These are phyloP conservation scores for Penicillium corylophilum DNA, from an alignment of 2,329 filamentous ascomycete genomes.

Conservation along the genomic window DNA sequence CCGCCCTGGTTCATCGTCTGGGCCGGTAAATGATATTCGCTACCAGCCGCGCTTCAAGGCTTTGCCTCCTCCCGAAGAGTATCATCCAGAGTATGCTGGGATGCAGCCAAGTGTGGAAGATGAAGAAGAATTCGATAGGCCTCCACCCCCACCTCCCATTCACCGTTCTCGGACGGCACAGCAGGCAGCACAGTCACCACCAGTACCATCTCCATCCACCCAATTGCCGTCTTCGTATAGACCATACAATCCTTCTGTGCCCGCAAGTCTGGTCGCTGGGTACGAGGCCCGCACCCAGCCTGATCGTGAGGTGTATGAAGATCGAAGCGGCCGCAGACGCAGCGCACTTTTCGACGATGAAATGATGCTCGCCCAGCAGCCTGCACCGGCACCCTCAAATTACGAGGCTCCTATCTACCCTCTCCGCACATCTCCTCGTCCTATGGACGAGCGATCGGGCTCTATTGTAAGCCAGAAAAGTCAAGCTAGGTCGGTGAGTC, in stretches of 20 bases:
- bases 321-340: constrained; percentile 25
- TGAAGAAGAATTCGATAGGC: constrained; percentile 38
- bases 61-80: constrained; percentile 29
- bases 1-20: constrained; percentile 14
- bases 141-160: constrained; percentile 38
- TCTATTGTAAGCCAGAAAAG: constrained; percentile 28
- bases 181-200: constrained; percentile 14
- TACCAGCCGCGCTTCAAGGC: constrained; percentile 28
- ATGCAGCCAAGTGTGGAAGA: constrained; percentile 52
- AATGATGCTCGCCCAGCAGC: constrained; percentile 19
- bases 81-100: constrained; percentile 40
- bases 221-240: constrained; percentile 29
- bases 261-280: constrained; percentile 44
- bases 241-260: constrained; percentile 31
- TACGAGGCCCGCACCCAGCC: constrained; percentile 37
- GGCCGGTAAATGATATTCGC: constrained; percentile 19
- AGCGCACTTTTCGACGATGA: constrained; percentile 29
- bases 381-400: constrained; percentile 13
- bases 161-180: constrained; percentile 35
- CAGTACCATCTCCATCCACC: constrained; percentile 19
- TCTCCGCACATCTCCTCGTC: constrained; percentile 29
- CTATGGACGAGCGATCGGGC: constrained; percentile 26
- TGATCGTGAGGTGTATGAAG: constrained; percentile 30
- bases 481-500: constrained; percentile 23
- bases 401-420: constrained; percentile 29